Percentiles rank a stretch among this genome's conserved stretches.
phyloP scores from a whole-genome alignment of 352 stramenopile species.

The Phytophthora pisi region DNA sequence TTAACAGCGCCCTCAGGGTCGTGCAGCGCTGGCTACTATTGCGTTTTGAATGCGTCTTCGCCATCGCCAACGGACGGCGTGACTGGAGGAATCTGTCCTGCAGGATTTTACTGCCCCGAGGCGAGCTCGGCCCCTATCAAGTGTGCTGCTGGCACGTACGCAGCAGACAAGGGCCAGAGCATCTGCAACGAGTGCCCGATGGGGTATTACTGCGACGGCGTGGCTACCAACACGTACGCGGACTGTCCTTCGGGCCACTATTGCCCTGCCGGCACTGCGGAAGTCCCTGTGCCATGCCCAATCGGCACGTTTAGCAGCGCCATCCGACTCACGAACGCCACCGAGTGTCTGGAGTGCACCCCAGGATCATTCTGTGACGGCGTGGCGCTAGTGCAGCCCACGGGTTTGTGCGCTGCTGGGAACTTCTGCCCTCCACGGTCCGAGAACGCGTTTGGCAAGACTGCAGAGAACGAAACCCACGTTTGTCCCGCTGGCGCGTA shows the following conservation, averaged over 20 bases:
- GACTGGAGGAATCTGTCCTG: constrained; percentile 56
- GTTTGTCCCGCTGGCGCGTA: constrained; percentile 74
- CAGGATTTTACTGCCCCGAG: constrained; percentile 65
- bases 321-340: constrained; percentile 40
- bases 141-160: constrained; percentile 54
- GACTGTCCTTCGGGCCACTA: constrained; percentile 55
- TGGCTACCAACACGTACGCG: constrained; percentile 44
- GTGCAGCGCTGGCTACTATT: constrained; percentile 89
- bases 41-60: constrained; percentile 47
- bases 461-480: constrained; percentile 37
- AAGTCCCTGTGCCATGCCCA: constrained; percentile 58
- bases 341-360: constrained; percentile 48
- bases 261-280: constrained; percentile 52
- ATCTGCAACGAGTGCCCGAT: constrained; percentile 55
- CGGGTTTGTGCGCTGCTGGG: constrained; percentile 51
- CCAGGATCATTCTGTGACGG: constrained; percentile 51
- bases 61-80: constrained; percentile 53
- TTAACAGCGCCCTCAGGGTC: constrained; percentile 53
- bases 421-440: constrained; percentile 61
- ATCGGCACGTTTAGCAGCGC: constrained; percentile 68
- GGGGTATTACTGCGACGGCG: constrained; percentile 71
- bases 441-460: constrained; percentile 51
- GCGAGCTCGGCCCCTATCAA: constrained; percentile 51
- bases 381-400: constrained; percentile 30
- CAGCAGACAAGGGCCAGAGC: constrained; percentile 28